Base-by-base conservation (phyloP, 306 rosid species). In the Mucuna pruriens region DNA sequence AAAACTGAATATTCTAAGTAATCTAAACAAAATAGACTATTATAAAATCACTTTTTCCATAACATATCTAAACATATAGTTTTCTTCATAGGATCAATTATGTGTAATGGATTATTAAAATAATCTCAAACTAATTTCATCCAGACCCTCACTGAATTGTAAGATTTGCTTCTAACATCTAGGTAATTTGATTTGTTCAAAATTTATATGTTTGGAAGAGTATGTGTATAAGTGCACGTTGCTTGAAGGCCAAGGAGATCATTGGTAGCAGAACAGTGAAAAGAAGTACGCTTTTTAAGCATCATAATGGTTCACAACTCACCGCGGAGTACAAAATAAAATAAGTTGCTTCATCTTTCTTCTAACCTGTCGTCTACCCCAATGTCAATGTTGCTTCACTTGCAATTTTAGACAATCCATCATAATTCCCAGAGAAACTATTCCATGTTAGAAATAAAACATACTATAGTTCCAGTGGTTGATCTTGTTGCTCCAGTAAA, bases 301-400 rank as follows among this genome's bases (percentile, higher is more conserved):
- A 31, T 29, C 16, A 54, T 3, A 29, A 8, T 15, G 2, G 44
- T 71, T 34, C 63, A 46, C 64, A 44, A 9, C n/a, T 48, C 49
- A 45, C 15, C 4, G 7, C 9, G 3, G 25, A 4, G 34, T n/a
- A 29, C 26, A 38, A 19, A 7, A 10, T 46, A 29, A 46, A 3
- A 10, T 44, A 55, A 45, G 54, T 75, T 80, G 82, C 82, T 76
- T 75, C 64, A 46, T 68, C 66, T 75, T 68, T 75, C 76, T 57
- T 23, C 10, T 16, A 17, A 36, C 34, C 23, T 45, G 36, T 38
- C 67, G 8, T 66, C 25, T 57, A 57, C 62, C 3, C 36, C 40
- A 63, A 52, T 40, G 52, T 77, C 17, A 42, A 66, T 49, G 42
- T 83, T 51, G 61, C 87, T 84, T 83, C 61, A 49, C 83, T 80